Evolutionary conservation across 352 stramenopile species (phyloP).

Genomic region (Globisporangium takayamanum): DNA sequence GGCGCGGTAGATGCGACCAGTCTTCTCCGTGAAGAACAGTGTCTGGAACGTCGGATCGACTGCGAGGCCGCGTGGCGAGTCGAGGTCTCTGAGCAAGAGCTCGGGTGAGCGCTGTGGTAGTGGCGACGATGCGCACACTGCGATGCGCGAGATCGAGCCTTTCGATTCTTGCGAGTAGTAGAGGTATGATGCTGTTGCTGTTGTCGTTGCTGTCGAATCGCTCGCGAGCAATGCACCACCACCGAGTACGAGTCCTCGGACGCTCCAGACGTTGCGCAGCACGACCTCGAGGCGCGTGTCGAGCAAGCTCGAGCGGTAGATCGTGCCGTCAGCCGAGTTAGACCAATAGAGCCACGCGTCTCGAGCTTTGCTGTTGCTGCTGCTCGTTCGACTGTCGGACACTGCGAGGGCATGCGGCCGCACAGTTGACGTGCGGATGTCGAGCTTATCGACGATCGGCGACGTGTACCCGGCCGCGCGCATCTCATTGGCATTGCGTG

Average conservation of each 20-base stretch:
- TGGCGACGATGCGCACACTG: slow-evolving; percentile 1
- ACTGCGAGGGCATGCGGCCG: slow-evolving; percentile 44
- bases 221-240: background rate
- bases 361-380: background rate
- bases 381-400: slow-evolving; percentile 13
- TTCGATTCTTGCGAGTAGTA: slow-evolving; percentile 59
- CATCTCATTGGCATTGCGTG: slow-evolving; percentile 45
- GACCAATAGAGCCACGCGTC: slow-evolving; percentile 60
- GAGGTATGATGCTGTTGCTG: slow-evolving; percentile 14
- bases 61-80: slow-evolving; percentile 42
- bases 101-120: background rate
- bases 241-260: slow-evolving; percentile 37
- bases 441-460: slow-evolving; percentile 44
- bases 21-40: slow-evolving; percentile 74
- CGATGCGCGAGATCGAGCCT: slow-evolving; percentile 33
- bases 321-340: slow-evolving; percentile 51
- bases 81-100: slow-evolving; percentile 34
- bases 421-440: slow-evolving; percentile 27
- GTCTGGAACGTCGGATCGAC: slow-evolving; percentile 24
- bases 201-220: background rate
- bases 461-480: slow-evolving; percentile 31
- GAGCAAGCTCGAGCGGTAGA: slow-evolving; percentile 54
- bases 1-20: slow-evolving; percentile 41
- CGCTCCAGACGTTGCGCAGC: slow-evolving; percentile 36
- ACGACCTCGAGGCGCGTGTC: slow-evolving; percentile 38